Percentiles rank a stretch among this genome's conserved stretches.
These are phyloP conservation scores for Nemania sp. DNA, from an alignment of 2,329 filamentous ascomycete species.

Conservation along the genomic window DNA sequence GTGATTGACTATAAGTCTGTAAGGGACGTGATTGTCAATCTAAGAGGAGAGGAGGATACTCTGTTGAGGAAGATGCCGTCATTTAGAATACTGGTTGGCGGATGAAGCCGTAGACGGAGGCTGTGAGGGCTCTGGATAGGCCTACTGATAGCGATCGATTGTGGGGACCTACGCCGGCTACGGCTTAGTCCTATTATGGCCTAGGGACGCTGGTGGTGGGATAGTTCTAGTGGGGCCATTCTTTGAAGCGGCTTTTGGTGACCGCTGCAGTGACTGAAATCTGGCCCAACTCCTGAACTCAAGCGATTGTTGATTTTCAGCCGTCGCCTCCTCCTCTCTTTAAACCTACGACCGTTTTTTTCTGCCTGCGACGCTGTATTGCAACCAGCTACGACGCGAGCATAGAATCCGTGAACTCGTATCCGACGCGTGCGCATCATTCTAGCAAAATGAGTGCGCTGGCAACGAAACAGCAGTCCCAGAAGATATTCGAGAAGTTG, in stretches of 20 bases:
- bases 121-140: slow-evolving; percentile 18
- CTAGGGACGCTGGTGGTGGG: slow-evolving; percentile 21
- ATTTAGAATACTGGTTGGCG: background rate
- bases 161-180: slow-evolving; percentile 19
- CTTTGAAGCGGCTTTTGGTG: slow-evolving; percentile 32
- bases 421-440: slow-evolving; percentile 4
- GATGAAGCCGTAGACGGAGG: slow-evolving; percentile 21
- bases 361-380: background rate
- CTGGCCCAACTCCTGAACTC: slow-evolving; percentile 41
- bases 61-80: background rate
- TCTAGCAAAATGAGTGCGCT: slow-evolving; percentile 61
- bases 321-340: too few species aligned
- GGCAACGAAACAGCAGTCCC: slow-evolving; percentile 91
- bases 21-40: too few species aligned
- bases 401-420: background rate
- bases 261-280: slow-evolving; percentile 32
- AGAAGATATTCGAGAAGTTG: slow-evolving; percentile 96
- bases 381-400: background rate
- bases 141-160: slow-evolving; percentile 22
- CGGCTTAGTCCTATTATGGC: slow-evolving; percentile 21
- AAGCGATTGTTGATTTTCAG: too few species aligned
- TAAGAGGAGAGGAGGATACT: too few species aligned
- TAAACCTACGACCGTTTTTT: slow-evolving; percentile 1
- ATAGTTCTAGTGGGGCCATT: slow-evolving; percentile 24
- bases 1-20: too few species aligned